Percentiles rank a stretch among this genome's conserved stretches.
Evolutionary conservation across 176 grass and related monocot genomes (phyloP).

Genomic region (Pharus latifolius): DNA sequence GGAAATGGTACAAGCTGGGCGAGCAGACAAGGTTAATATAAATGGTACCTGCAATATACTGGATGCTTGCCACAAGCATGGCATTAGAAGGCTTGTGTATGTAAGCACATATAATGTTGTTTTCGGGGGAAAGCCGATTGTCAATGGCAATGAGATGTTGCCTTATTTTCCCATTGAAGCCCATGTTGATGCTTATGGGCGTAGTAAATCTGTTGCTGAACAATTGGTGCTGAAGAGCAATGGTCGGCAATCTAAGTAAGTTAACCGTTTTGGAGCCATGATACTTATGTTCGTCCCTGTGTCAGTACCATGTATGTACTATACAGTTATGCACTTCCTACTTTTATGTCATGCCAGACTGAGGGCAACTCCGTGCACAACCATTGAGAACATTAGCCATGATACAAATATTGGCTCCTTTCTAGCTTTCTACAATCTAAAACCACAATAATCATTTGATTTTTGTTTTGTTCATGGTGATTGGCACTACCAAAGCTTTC

Average conservation of each 20-base stretch:
- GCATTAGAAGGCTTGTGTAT: slow-evolving; percentile 71
- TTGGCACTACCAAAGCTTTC: not conserved
- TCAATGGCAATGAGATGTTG: slow-evolving; percentile 57
- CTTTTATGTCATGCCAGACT: not conserved
- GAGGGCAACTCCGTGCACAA: not conserved
- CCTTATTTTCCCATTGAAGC: slow-evolving; percentile 78
- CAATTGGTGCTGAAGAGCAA: slow-evolving; percentile 86
- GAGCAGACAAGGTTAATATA: slow-evolving; percentile 62
- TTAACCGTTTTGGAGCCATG: not conserved
- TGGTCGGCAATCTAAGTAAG: slow-evolving; percentile 69
- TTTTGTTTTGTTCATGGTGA: not conserved
- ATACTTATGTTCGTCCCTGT: too few species aligned
- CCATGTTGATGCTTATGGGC: slow-evolving; percentile 83
- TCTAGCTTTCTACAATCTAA: not conserved
- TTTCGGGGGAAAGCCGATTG: slow-evolving; percentile 72
- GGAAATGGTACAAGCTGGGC: slow-evolving; percentile 67
- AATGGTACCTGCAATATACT: slow-evolving; percentile 80
- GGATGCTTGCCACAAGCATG: slow-evolving; percentile 58
- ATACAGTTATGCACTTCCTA: too few species aligned
- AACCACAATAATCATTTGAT: not conserved
- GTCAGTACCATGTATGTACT: too few species aligned
- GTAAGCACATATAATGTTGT: slow-evolving; percentile 86
- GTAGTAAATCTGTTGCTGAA: slow-evolving; percentile 83
- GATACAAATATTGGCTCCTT: not conserved
- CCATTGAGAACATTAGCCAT: not conserved